phyloP scores from a whole-genome alignment of 2,329 filamentous ascomycete species.

The Ophiostoma quercus region DNA sequence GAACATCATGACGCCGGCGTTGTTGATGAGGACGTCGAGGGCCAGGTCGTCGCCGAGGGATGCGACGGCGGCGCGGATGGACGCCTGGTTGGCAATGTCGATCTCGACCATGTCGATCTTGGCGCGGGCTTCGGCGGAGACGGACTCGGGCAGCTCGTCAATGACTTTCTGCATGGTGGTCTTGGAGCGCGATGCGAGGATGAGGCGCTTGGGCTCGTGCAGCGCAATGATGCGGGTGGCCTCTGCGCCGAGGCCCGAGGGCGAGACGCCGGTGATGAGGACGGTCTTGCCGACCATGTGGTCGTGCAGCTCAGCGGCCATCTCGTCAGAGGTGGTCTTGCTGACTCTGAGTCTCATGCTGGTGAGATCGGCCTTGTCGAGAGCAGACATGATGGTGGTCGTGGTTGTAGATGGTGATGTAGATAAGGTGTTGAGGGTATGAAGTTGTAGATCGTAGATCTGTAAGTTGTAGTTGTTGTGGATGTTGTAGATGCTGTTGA shows the following conservation, averaged over 20 bases:
- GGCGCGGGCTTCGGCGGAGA: constrained; percentile 30
- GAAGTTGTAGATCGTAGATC: background rate
- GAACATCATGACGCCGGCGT: constrained; percentile 38
- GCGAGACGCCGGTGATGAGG: constrained; percentile 26
- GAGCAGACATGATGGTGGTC: background rate
- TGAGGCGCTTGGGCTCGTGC: constrained; percentile 24
- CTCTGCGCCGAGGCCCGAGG: constrained; percentile 24
- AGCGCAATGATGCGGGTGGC: constrained; percentile 23
- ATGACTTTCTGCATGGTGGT: constrained; percentile 20
- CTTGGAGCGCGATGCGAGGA: constrained; percentile 25
- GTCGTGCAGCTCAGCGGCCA: constrained; percentile 22
- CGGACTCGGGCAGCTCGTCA: constrained; percentile 17
- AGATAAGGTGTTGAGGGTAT: too few relatives aligned
- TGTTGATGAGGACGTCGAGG: constrained; percentile 40
- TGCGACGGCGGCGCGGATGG: constrained; percentile 37
- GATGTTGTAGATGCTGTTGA: background rate
- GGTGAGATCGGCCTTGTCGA: constrained; percentile 2
- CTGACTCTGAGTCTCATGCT: background rate
- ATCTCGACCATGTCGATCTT: constrained; percentile 34
- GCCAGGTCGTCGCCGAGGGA: constrained; percentile 31
- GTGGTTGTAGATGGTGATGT: background rate
- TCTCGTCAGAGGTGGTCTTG: constrained; percentile 22
- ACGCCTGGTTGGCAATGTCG: constrained; percentile 37
- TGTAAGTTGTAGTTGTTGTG: background rate
- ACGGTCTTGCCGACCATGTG: constrained; percentile 26